Evolutionary conservation across 345 rosid genomes (phyloP), one percentile per base, ranked within the genome.

Genomic region (Lumnitzera littorea): DNA sequence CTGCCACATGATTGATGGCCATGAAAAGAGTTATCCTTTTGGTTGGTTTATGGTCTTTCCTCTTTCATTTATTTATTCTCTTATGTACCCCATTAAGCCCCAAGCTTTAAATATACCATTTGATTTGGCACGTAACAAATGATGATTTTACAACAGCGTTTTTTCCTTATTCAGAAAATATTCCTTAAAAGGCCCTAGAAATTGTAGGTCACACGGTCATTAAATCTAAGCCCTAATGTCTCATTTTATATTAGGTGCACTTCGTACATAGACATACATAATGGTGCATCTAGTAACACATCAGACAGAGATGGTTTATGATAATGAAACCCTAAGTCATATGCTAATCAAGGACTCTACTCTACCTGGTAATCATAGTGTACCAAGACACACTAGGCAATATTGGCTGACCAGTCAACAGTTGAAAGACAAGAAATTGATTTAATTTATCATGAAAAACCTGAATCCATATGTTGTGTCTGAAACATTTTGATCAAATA

Each of bases 1-100:
- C 50, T 64, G 62, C 70, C 78, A 69, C 72, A 77, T 79, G 89
- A 66, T 75, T 59, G 66, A 62, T 70, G 71, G 72, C 64, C 76
- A 67, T 63, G 52, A 61, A 62, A 56, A 69, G 55, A 58, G 55
- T 51, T 62, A 67, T 27, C 60, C 77, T 55, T 65, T 69, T 64
- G 53, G 60, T 69, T 58, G 23, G 64, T 61, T 72, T 53, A 53
- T 46, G 24, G 46, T 55, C 55, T 63, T 56, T 2, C 46, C 53
- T 50, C 60, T 61, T 55, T 57, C 53, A 24, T 56, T 23, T 48
- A 12, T 14, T 67, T 58, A 47, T 31, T 29, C 15, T 36, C 7
- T 36, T 4, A 36, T 36, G 43, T 36, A 36, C 43, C 43, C 43
- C 43, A 4, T 36, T 43, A 24, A 11, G 27, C 20, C 13, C n/a